Base-by-base conservation (phyloP, 2,329 filamentous ascomycete species). In the Hypoxylon sp. region DNA sequence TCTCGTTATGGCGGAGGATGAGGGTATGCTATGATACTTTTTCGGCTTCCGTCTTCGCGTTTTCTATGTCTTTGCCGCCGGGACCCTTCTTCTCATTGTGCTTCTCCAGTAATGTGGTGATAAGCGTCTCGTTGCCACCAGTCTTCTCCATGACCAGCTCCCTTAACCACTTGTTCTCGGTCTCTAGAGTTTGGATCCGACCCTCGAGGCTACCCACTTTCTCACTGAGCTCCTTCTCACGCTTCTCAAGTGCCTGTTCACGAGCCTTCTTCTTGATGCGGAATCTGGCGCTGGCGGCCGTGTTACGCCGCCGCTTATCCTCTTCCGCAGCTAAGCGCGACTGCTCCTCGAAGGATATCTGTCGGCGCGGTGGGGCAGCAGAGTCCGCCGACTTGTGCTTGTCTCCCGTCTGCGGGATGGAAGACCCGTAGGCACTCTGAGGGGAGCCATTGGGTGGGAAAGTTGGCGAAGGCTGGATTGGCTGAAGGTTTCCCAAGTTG, bases 241-340 rank as follows among this genome's bases (percentile, higher is more conserved):
- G 87, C 66, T 84, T 85, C 72, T 93, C 90, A 42, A 95, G 83
- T 6, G 89, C 88, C 71, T 92, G 89, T 76, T 96, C 91, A 40
- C 91, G 87, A 75, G 94, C 90, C 83, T 96, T 96, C 87, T 96
- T 96, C 84, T 96, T 96, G 69, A 94, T 85, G 52, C 91, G 88
- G 80, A 96, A 96, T 38, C 91, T 88, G 12, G 91, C 91, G 60
- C 87, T 91, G 46, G 91, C 91, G 21, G 91, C 91, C 2, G 91
- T 95, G 75, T 96, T 96, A 59, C 91, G 86, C 51, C 90, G 85
- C 38, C 91, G 87, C 76, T 95, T 95, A 70, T 96, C 91, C 73
- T 96, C 91, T 71, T 96, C 91, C 15, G 90, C 90, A 8, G 88
- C 88, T 4, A 85, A 62, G 27, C 89, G 86, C 8, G 87, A 87